phyloP scores from a whole-genome alignment of 2,329 filamentous ascomycete genomes.

The Metarhizium humberi region DNA sequence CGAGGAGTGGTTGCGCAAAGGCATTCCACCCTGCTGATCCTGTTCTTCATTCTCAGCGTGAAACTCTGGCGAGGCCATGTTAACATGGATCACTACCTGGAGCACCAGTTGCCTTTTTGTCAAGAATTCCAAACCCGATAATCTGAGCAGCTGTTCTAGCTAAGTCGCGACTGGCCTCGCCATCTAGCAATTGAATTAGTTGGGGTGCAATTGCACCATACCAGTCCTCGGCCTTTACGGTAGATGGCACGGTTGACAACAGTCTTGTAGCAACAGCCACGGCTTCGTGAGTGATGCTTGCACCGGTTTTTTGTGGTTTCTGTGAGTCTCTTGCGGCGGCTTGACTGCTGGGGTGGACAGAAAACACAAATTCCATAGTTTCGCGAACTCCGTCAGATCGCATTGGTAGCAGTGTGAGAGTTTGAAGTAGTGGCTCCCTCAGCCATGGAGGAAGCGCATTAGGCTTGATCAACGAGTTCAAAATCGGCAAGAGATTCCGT shows the following conservation, averaged over 20 bases:
- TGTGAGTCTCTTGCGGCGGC: conserved; percentile 29
- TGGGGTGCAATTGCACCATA: conserved; percentile 52
- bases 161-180: conserved; percentile 27
- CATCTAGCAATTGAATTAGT: conserved; percentile 52
- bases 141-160: conserved; percentile 27
- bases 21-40: conserved; percentile 51
- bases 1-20: conserved; percentile 50
- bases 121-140: conserved; percentile 52
- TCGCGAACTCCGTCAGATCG: conserved; percentile 54
- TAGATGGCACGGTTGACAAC: conserved; percentile 48
- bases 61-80: background rate
- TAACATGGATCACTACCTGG: conserved; percentile 33
- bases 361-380: conserved; percentile 62
- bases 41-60: conserved; percentile 11
- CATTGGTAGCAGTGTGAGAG: conserved; percentile 52
- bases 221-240: conserved; percentile 47
- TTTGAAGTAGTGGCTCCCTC: conserved; percentile 43
- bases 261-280: conserved; percentile 53
- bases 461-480: conserved; percentile 57
- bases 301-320: conserved; percentile 43
- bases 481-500: conserved; percentile 47
- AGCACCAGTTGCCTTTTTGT: conserved; percentile 52
- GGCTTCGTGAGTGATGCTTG: conserved; percentile 59
- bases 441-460: conserved; percentile 50
- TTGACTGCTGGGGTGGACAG: conserved; percentile 50